Base-by-base conservation (phyloP, 805 yeast species). In the Candida piceae region DNA sequence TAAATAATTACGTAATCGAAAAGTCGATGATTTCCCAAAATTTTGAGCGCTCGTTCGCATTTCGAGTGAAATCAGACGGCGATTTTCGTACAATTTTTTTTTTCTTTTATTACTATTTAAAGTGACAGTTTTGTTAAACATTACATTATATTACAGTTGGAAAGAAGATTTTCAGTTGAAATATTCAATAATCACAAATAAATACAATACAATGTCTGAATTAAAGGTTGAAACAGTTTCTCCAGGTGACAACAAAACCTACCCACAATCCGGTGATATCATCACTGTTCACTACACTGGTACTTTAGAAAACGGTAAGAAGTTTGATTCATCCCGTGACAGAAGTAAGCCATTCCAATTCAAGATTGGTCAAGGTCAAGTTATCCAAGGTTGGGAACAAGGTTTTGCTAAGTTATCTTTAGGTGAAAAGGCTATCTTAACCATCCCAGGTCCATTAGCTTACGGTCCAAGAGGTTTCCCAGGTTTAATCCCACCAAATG, bases 271-370 rank as follows among this genome's bases (percentile, higher is more conserved):
- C 28, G 97, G 97, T 53, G 96, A 89, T 68, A 67, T 71, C 48
- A 93, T 90, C 49, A 81, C 96, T 47, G 90, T 90, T 60, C 97
- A 90, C 70, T 90, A 90, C 78, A 83, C 85, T 36, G 97, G 97
- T 55, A 88, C 95, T 40, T 75, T 90, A 59, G 95, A 86, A 66
- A 84, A 85, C 65, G 97, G 97, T 56, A 87, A 85, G 72, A 86
- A 86, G 69, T 90, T 90, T 61, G 97, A 90, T 66, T 86, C 96
- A 36, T 88, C 97, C 39, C 76, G 88, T 53, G 95, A 87, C 73
- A 82, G 97, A 69, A 93, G 93, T 58, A 78, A 83, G 64, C 96
- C 97, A 49, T 90, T 90, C 80, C 90, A 86, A 64, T 84, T 95
- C 64, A 68, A 71, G 66, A 86, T 90, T 60, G 97, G 97, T 64